A percentile compares a stretch with the other conserved stretches of the same genome.
phyloP scores from a whole-genome alignment of 176 grass and related monocot genomes.

The Thinopyrum elongatum region DNA sequence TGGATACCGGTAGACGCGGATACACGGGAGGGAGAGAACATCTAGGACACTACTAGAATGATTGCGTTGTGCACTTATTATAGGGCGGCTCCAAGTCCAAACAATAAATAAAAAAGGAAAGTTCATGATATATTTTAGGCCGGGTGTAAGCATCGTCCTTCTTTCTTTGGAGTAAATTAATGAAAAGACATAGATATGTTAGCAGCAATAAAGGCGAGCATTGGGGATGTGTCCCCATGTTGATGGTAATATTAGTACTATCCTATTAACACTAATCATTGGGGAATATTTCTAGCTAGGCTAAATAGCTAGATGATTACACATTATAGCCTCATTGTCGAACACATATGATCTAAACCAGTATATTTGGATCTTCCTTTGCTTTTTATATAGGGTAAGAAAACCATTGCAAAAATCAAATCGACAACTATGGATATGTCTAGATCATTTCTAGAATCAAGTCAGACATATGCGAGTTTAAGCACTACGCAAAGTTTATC shows the following conservation, averaged over 20 bases:
- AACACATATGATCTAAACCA: not conserved
- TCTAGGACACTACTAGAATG: conserved; percentile 23
- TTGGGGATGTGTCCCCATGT: conserved; percentile 19
- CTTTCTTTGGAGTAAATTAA: conserved; percentile 30
- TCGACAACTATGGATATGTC: not conserved
- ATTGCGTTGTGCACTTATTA: conserved; percentile 39
- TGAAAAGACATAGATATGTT: conserved; percentile 28
- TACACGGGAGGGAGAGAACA: not conserved
- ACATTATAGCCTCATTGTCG: not conserved
- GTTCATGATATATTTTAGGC: conserved; percentile 21
- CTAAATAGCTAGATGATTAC: not conserved
- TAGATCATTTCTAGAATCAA: not conserved
- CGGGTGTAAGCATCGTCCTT: conserved; percentile 1
- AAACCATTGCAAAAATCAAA: not conserved
- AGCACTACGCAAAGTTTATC: not conserved
- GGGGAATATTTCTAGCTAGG: not conserved
- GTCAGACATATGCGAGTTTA: no score
- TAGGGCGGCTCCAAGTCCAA: conserved; percentile 7
- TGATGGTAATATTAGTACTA: not conserved
- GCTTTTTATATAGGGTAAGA: not conserved
- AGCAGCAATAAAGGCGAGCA: conserved; percentile 25
- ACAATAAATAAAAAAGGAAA: conserved; percentile 4
- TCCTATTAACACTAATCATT: conserved; percentile 5
- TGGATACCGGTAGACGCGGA: not conserved
- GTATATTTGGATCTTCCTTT: not conserved